Evolutionary conservation across 164 flowering plant genomes (phyloP).

Genomic region (Magnolia kwangsiensis): DNA sequence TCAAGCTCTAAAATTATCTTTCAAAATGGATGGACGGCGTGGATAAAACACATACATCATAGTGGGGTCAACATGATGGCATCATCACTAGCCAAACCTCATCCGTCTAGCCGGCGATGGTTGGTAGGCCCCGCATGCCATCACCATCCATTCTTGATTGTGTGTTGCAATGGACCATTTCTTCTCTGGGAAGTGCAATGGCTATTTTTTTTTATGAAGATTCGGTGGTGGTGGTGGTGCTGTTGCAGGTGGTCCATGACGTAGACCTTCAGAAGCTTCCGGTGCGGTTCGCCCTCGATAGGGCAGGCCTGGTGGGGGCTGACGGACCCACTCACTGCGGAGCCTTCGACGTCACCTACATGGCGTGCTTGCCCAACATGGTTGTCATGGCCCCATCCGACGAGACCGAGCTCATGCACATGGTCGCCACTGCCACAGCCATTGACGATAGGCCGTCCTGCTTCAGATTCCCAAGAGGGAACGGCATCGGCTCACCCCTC

Average conservation of each 20-base stretch:
- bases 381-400: conserved; percentile 57
- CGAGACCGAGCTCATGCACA: conserved; percentile 44
- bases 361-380: conserved; percentile 61
- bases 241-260: conserved; percentile 47
- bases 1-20: too few relatives aligned
- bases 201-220: not conserved
- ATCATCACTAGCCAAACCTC: too few relatives aligned
- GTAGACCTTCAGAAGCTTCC: conserved; percentile 58
- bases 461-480: conserved; percentile 45
- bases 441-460: conserved; percentile 48
- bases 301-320: conserved; percentile 56
- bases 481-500: conserved; percentile 35
- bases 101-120: not conserved
- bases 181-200: too few relatives aligned
- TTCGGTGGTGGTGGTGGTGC: not conserved
- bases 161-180: not conserved
- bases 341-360: conserved; percentile 44
- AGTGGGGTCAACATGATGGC: too few relatives aligned
- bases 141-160: not conserved
- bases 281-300: conserved; percentile 47
- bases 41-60: too few relatives aligned
- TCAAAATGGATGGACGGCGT: too few relatives aligned
- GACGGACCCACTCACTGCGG: conserved; percentile 62
- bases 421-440: conserved; percentile 52
- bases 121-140: not conserved